Conservation (phyloP, 331 rosid genomes). For the Telfairia occidentalis region DNA sequence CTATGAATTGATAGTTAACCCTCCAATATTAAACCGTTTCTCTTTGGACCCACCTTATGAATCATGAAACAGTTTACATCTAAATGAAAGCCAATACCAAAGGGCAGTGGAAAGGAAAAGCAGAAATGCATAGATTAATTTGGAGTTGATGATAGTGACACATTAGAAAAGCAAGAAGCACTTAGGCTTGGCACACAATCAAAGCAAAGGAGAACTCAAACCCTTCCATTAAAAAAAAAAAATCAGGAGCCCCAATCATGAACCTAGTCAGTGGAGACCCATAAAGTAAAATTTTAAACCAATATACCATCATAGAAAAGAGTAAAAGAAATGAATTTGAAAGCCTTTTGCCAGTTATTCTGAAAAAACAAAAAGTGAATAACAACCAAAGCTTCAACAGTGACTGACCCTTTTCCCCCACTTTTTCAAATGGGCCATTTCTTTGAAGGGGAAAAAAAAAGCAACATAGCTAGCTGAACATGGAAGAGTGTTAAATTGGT, state of each 20-base stretch:
- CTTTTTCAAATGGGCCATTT: not conserved
- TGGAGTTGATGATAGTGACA: not conserved
- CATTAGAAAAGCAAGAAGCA: not conserved
- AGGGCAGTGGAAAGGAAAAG: not conserved
- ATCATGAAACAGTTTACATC: not conserved
- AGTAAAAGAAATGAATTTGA: not conserved
- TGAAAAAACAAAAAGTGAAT: conserved; percentile 2
- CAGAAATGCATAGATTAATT: not conserved
- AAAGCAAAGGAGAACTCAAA: conserved; percentile 6
- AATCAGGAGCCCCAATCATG: not conserved
- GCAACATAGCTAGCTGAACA: not conserved
- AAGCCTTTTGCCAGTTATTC: not conserved
- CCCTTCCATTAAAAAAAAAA: not conserved
- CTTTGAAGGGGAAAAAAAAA: not conserved
- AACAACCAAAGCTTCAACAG: not conserved
- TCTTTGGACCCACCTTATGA: conserved; percentile 1
- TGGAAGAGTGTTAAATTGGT: not conserved
- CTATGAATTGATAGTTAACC: not conserved
- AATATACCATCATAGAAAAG: not conserved
- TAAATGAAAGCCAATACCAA: not conserved
- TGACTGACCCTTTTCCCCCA: conserved; percentile 1
- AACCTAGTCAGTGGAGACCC: not conserved
- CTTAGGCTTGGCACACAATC: conserved; percentile 1
- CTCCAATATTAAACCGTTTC: not conserved
- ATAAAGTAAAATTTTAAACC: conserved; percentile 1